Evolutionary conservation across 1,284 basidiomycete genomes (phyloP), one percentile per base, ranked within the genome.

Genomic region (Calocybe gambosa): DNA sequence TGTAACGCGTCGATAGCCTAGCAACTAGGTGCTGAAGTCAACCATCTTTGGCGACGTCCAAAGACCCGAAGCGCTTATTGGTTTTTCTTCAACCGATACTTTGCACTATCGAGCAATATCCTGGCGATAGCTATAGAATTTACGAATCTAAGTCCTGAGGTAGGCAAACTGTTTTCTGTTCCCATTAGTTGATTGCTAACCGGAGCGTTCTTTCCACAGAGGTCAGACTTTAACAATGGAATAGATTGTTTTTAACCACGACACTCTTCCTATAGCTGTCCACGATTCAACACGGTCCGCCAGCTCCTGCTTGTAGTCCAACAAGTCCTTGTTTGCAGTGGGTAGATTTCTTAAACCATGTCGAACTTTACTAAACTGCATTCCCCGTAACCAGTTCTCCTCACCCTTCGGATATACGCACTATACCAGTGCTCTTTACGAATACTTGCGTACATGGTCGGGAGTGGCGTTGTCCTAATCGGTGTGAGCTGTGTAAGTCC

Each of bases 71-170:
- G 71, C 43, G 60, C 69, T 1, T 62, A 64, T 38, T 64, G 65
- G 53, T 75, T 75, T 54, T 64, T 73, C 38, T 25, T 69, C 19
- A 71, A 71, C 46, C 69, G 74, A 5, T 74, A 75, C 47, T 49
- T 67, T 20, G 60, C 67, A 2, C 64, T 71, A 45, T 57, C 69
- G 34, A 64, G 62, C 28, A 67, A 68, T 46, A 55, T 70, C 9
- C 56, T 46, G 2, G 62, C 67, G 23, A 54, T 60, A 2, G 43
- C 63, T n/a, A 45, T 68, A 18, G 55, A 50, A 5, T 67, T 70
- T 40, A 49, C 55, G 20, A 51, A 56, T 10, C 43, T 64, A 8
- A 36, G 9, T 15, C 8, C 31, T 15, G n/a, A 34, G 15, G 31
- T 34, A 34, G 15, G 8, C 31, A n/a, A n/a, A n/a, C n/a, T n/a